Evolutionary conservation across 495 filamentous ascomycete species (phyloP).

Genomic region (Penicillium roqueforti): DNA sequence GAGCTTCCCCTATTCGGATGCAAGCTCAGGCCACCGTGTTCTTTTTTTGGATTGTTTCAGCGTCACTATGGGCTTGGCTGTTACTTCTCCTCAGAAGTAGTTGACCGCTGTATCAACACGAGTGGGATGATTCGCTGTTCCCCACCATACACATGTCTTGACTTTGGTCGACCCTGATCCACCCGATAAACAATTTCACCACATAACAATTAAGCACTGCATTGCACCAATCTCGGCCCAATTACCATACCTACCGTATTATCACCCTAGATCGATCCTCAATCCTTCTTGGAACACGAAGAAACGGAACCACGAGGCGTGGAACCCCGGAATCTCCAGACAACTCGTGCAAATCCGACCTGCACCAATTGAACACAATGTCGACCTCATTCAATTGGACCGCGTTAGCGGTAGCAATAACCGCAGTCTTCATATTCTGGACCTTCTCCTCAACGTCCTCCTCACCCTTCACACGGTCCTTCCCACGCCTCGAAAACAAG

Average conservation of each 20-base stretch:
- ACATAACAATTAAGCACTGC: not conserved
- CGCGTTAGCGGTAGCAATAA: slow-evolving; percentile 31
- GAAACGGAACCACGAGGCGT: not conserved
- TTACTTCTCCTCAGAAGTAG: not conserved
- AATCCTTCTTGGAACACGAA: not conserved
- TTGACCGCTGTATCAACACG: not conserved
- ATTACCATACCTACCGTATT: not conserved
- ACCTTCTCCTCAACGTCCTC: slow-evolving; percentile 49
- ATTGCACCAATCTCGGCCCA: not conserved
- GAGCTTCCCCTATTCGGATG: slow-evolving; percentile 21
- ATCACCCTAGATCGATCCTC: not conserved
- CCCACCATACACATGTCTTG: slow-evolving; percentile 20
- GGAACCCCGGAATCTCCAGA: not conserved
- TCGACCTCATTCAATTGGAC: slow-evolving; percentile 25
- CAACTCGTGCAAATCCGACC: not conserved
- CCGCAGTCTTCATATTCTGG: slow-evolving; percentile 42
- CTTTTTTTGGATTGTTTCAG: slow-evolving; percentile 11
- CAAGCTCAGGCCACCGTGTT: slow-evolving; percentile 26
- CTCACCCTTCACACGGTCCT: slow-evolving; percentile 60
- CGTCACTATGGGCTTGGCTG: not conserved
- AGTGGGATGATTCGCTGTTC: slow-evolving; percentile 19
- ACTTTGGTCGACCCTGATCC: slow-evolving; percentile 11
- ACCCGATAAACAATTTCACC: slow-evolving; percentile 1
- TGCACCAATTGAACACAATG: slow-evolving; percentile 9
- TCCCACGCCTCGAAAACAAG: slow-evolving; percentile 71